Conservation (phyloP, 345 rosid genomes). For the Erysimum cheiranthoides region DNA sequence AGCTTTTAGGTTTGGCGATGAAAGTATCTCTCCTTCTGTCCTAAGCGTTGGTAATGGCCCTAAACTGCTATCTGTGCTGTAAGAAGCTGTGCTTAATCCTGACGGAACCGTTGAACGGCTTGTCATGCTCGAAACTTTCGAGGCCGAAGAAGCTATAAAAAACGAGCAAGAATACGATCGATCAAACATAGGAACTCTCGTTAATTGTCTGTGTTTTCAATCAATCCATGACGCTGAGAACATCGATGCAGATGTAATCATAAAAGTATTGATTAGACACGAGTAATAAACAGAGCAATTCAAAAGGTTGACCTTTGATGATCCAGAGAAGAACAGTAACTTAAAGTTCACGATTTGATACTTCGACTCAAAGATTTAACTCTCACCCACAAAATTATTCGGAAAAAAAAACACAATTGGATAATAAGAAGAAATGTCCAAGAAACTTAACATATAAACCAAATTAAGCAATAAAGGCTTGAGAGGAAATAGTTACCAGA, state of each 20-base stretch:
- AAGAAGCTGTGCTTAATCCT: slow-evolving; percentile 60
- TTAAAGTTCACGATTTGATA: background rate
- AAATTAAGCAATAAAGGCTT: background rate
- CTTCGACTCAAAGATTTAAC: background rate
- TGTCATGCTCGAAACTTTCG: slow-evolving; percentile 69
- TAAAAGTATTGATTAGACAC: background rate
- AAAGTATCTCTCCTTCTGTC: slow-evolving; percentile 89
- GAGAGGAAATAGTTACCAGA: slow-evolving; percentile 53
- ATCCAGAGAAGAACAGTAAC: background rate
- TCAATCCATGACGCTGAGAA: background rate
- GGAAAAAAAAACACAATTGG: background rate
- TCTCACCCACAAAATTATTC: background rate
- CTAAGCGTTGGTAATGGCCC: slow-evolving; percentile 67
- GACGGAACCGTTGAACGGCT: slow-evolving; percentile 71
- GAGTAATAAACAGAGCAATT: background rate
- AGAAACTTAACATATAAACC: slow-evolving; percentile 5
- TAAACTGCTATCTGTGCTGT: slow-evolving; percentile 53
- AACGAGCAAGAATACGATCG: slow-evolving; percentile 4
- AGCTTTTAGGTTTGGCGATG: slow-evolving; percentile 81
- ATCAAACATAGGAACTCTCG: slow-evolving; percentile 19
- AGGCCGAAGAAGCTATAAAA: slow-evolving; percentile 64
- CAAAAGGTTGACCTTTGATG: slow-evolving; percentile 21
- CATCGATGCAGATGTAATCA: background rate
- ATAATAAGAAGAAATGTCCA: background rate
- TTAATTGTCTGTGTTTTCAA: background rate